These are phyloP conservation scores for Chaetomiaceae sp. DNA, from an alignment of 2,329 filamentous ascomycete species.

Conservation along the genomic window DNA sequence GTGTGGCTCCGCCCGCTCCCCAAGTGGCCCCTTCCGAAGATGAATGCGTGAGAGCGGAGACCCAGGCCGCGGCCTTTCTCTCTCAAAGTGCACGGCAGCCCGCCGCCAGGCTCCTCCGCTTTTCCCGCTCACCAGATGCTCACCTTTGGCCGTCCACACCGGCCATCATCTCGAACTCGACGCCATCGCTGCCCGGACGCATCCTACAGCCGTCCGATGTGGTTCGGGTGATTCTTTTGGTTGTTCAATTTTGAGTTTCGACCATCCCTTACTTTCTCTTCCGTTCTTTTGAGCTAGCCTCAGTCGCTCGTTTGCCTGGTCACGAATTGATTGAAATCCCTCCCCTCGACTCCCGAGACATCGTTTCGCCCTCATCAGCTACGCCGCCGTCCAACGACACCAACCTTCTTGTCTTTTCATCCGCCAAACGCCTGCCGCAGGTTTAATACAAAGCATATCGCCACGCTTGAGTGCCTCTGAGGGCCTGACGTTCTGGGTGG, in stretches of 20 bases:
- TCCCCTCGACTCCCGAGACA: background rate
- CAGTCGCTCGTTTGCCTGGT: conserved; percentile 27
- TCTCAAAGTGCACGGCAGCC: conserved; percentile 21
- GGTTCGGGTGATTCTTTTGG: conserved; percentile 8
- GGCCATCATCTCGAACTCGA: conserved; percentile 17
- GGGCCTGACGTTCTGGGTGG: background rate
- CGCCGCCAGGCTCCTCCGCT: conserved; percentile 4
- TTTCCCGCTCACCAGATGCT: conserved; percentile 21
- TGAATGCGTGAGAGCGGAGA: conserved; percentile 16
- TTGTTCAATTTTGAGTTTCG: background rate
- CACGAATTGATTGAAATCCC: conserved; percentile 3
- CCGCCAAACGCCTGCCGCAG: background rate
- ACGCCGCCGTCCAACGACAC: background rate
- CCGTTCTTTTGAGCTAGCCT: conserved; percentile 28
- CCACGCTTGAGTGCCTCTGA: background rate
- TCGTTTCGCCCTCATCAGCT: background rate
- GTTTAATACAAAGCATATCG: background rate
- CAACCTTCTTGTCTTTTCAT: background rate
- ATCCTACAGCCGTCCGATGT: conserved; percentile 1
- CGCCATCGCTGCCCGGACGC: conserved; percentile 4
- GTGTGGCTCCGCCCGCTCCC: conserved; percentile 19
- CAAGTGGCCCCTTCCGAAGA: conserved; percentile 27
- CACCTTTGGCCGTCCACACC: conserved; percentile 20
- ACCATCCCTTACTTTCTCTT: conserved; percentile 8
- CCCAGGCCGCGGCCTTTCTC: conserved; percentile 17